Base-by-base conservation (phyloP, 495 filamentous ascomycete species). In the Darksidea phi region DNA sequence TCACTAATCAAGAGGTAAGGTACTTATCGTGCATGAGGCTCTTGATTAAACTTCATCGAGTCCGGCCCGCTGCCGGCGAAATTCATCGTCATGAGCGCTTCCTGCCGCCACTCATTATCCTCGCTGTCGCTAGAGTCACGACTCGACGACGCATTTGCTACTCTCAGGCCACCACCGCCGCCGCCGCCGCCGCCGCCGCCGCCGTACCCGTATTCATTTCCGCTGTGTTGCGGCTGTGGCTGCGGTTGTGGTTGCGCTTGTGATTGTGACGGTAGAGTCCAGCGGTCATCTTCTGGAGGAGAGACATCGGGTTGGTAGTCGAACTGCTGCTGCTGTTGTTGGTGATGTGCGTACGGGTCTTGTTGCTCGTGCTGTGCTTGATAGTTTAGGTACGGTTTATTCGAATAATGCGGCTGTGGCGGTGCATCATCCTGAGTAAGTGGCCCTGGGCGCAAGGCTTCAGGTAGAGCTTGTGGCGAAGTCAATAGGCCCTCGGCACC, bases 41-140 rank as follows among this genome's bases (percentile, higher is more conserved):
- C 26, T 20, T 47, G 3, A 42, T 42, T 51, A 47, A 65, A 57
- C 45, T 25, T 47, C 43, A 64, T 25, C 4, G 12, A 13, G 1
- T 56, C 60, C 18, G 65, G 60, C 20, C 36, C 59, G 6, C 25
- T 28, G 13, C 64, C 70, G 0, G 65, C 64, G 50, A 69, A 63
- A 53, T 71, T 71, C 70, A 73, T 71, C 36, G 67, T 63, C 64
- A 70, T 69, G 34, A 75, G 53, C 42, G 72, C 72, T 20, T 75
- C 73, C 32, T 67, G 67, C 46, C 61, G 48, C 71, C 72, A 75
- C 48, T 72, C 70, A 17, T 70, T 66, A 8, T 54, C 50, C 15
- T 45, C 52, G 41, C 57, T 69, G 4, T 45, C 54, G 15, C 34
- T 25, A 2, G 49, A 45, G 36, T 67, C 54, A 8, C 59, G 49